Base-by-base conservation (phyloP, 2,329 filamentous ascomycete species). In the Daldinia sp. region DNA sequence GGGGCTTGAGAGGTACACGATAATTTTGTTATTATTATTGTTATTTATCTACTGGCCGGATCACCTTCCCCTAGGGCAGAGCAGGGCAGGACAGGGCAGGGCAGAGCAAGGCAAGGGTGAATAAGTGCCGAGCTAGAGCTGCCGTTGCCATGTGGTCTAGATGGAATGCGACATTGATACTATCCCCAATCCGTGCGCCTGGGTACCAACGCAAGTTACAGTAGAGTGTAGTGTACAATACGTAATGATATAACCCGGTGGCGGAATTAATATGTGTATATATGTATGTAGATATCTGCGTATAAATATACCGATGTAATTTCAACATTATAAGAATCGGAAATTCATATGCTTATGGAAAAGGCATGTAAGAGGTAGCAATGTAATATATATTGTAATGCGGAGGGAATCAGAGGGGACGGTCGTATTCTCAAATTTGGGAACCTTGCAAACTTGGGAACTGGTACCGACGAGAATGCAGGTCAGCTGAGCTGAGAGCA, bases 401-500 rank as follows among this genome's bases (percentile, higher is more conserved):
- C 37, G 46, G 23, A 67, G n/a, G 41, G 55, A 63, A 57, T 51
- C 39, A 71, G 57, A 64, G 53, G 30, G 44, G 20, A 23, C 20
- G 20, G 20, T 23, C 66, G 69, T 71, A 71, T 71, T 67, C 48
- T 68, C 66, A 71, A 64, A 67, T 69, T 69, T 39, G 35, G 35
- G 35, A 39, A 39, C 10, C 35, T 12, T 15, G 35, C 10, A 12
- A 39, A 12, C 12, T 39, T 39, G 35, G 63, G 58, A 57, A 71
- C 15, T 26, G 41, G 48, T 55, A 63, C 60, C 57, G 64, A 68
- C 61, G 64, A 70, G 62, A 72, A 69, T 65, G 69, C 56, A 60
- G 50, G 67, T 70, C 69, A 72, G 69, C 67, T 72, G 69, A 71
- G 66, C 68, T 71, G 60, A 72, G 64, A 44, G 42, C 20, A 23